These are phyloP conservation scores for Talaromyces sp. DNA, from an alignment of 2,329 filamentous ascomycete genomes.

Conservation along the genomic window DNA sequence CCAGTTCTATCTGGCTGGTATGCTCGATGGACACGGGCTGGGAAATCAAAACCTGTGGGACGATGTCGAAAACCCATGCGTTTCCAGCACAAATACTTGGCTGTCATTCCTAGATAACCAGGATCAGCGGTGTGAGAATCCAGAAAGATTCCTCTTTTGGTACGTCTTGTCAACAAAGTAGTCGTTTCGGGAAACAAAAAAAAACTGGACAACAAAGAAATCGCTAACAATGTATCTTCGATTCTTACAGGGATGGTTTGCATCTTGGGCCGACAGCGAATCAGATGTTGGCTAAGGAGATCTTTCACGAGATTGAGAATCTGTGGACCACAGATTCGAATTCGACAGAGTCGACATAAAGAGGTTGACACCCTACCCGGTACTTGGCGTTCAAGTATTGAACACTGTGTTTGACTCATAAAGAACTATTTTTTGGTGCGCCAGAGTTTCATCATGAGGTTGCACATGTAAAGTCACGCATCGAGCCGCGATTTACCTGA, in stretches of 20 bases:
- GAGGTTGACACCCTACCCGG: not conserved
- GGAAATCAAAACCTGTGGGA: constrained; percentile 32
- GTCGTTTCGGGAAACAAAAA: constrained; percentile 14
- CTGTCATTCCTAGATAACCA: constrained; percentile 21
- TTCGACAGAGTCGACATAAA: constrained; percentile 3
- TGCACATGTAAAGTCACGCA: not conserved
- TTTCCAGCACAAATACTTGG: constrained; percentile 26
- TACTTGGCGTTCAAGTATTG: not conserved
- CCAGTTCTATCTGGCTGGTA: constrained; percentile 35
- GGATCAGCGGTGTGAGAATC: constrained; percentile 30
- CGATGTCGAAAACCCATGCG: constrained; percentile 36
- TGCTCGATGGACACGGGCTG: constrained; percentile 34
- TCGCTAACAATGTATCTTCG: constrained; percentile 15
- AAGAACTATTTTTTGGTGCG: not conserved
- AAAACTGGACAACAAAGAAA: constrained; percentile 1
- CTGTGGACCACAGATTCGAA: constrained; percentile 23
- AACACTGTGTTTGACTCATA: not conserved
- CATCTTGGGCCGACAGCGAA: constrained; percentile 38
- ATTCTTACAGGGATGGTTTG: constrained; percentile 38
- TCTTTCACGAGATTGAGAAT: constrained; percentile 36
- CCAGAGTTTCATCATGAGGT: not conserved
- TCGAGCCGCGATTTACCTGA: not conserved
- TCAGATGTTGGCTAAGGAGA: constrained; percentile 35
- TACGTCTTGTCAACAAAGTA: constrained; percentile 24
- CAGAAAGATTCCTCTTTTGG: constrained; percentile 42